Base-by-base conservation (phyloP, 768 basidiomycete genomes). In the Termitomyces sp. region DNA sequence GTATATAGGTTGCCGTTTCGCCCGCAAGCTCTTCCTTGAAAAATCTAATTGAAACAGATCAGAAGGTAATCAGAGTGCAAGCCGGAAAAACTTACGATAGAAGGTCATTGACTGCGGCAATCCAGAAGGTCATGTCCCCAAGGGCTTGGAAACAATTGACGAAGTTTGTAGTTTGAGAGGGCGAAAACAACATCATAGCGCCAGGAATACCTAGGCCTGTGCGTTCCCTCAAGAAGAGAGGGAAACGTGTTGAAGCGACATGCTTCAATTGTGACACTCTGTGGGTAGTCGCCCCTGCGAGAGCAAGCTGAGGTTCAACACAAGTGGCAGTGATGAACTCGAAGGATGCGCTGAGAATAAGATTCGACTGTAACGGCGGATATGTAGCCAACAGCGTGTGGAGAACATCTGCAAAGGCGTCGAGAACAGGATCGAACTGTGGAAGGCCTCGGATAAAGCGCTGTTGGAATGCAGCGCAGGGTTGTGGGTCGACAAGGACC, bases 21-120 rank as follows among this genome's bases (percentile, higher is more conserved):
- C 68, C 66, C 7, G 59, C 68, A 7, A 67, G 57, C 24, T 69
- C 63, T 39, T 69, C 66, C 39, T 69, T 67, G 39, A 57, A 60
- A 42, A 67, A 66, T 20, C 65, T 69, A 32, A 18, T 22, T 35
- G 45, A 16, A 18, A 13, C 4, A 5, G 7, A 57, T 36, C 16
- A 36, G 2, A n/a, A 13, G 20, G 12, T 9, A 22, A 22, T n/a
- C n/a, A 12, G 16, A 45, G 24, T n/a, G 32, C 7, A 15, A 39
- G 9, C n/a, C 4, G 4, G 18, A 4, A 7, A 15, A 8, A 39
- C 60, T 49, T 42, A 61, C 60, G 55, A 61, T 15, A 61, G 40
- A 28, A 61, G 36, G 36, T 61, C 48, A 46, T 61, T 57, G 39
- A 53, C 56, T 2, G 49, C 60, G 8, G 60, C 46, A 35, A 48